Percentiles rank a stretch among this genome's conserved stretches.
phyloP scores from a whole-genome alignment of 2,329 filamentous ascomycete genomes.

The Aspergillus oerlinghausenensis region DNA sequence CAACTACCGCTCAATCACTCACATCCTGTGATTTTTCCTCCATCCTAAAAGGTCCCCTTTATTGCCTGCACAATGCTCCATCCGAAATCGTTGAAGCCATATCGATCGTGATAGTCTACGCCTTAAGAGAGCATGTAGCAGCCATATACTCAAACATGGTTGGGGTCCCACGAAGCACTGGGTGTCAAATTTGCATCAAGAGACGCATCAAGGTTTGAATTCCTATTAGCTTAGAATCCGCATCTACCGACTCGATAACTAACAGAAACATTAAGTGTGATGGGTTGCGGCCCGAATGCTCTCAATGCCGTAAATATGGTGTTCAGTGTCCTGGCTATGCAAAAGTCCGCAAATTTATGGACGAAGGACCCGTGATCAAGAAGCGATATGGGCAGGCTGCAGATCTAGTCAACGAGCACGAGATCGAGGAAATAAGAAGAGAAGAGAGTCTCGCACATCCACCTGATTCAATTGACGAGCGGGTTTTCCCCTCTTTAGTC shows the following conservation, averaged over 20 bases:
- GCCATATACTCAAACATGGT: conserved; percentile 22
- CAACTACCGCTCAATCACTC: background rate
- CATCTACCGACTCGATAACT: background rate
- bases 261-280: conserved; percentile 19
- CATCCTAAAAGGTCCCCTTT: background rate
- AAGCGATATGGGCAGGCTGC: conserved; percentile 17
- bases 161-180: conserved; percentile 34
- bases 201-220: conserved; percentile 26
- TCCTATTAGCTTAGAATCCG: background rate
- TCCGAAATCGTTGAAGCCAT: background rate
- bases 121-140: background rate
- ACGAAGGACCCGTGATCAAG: conserved; percentile 27
- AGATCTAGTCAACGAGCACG: background rate
- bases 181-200: conserved; percentile 31
- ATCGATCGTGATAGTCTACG: background rate
- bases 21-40: background rate
- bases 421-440: background rate
- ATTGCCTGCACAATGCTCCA: background rate
- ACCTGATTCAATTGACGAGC: conserved; percentile 18
- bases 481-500: conserved; percentile 19
- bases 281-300: conserved; percentile 22
- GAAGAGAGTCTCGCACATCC: background rate
- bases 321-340: conserved; percentile 29
- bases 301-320: conserved; percentile 30
- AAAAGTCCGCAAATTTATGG: conserved; percentile 27